Evolutionary conservation across 1,284 basidiomycete species (phyloP), one percentile per base, ranked within the genome.

Genomic region (Tilletia indica): DNA sequence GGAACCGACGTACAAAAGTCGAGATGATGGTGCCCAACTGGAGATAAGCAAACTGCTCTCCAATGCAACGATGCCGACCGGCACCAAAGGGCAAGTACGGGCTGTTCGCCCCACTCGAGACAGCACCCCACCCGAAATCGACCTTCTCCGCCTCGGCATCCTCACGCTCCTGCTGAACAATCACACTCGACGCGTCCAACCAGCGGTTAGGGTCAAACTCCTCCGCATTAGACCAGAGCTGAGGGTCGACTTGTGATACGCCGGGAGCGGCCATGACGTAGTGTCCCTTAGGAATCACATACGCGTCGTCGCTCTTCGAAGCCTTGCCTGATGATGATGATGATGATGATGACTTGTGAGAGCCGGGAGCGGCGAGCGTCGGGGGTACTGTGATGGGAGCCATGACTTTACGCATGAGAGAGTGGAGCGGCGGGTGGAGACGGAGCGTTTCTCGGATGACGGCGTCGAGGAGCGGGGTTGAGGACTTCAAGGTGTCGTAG

Each of bases 11-110:
- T 51, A 98, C 86, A 73, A 99, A 85, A 11, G 91, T 92, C 8
- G 90, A 85, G 74, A 99, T 86, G 83, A 99, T 88, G 5, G 91
- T 91, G 61, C 93, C 92, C 36, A 99, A 87, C 86, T 99, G 97
- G 70, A 98, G 86, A 85, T 97, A 96, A 16, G 97, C 97, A 82
- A 98, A 99, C 89, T 94, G 93, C 86, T 97, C 94, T 76, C 94
- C 94, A 77, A 97, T 96, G 85, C 95, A 97, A 71, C 94, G 88
- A 86, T 97, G 94, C n/a, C 82, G 67, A 19, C 81, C 96, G 63
- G 96, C 95, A 72, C 96, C 97, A 82, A 99, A 99, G 0, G 96
- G 97, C 83, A 96, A 91, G 84, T 97, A 97, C 38, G 85, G 85
- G 16, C 76, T 79, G 71, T 84, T 85, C 19, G 84, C 83, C 36